Conservation (phyloP, 495 filamentous ascomycete species). For the Xylaria acuta region DNA sequence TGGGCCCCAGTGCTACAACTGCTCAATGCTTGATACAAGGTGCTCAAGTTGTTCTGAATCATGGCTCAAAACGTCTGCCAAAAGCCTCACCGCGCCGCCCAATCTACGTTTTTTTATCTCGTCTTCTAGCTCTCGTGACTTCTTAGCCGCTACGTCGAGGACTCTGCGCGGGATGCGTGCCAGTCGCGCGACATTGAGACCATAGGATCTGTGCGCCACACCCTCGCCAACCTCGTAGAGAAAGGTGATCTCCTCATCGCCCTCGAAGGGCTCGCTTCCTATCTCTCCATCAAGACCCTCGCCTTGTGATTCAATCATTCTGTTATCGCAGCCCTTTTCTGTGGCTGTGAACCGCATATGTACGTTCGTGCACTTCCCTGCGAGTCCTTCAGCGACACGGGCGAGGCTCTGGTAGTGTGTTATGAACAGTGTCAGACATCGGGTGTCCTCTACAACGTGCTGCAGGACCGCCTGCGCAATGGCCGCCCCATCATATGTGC, state of each 20-base stretch:
- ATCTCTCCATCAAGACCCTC: slow-evolving; percentile 33
- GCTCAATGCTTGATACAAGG: slow-evolving; percentile 57
- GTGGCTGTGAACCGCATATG: slow-evolving; percentile 81
- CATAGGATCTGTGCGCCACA: slow-evolving; percentile 91
- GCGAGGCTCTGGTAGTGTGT: slow-evolving; percentile 94
- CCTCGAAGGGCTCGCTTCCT: slow-evolving; percentile 42
- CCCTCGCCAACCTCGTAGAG: slow-evolving; percentile 85
- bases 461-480: slow-evolving; percentile 93
- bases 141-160: slow-evolving; percentile 76
- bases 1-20: slow-evolving; percentile 40
- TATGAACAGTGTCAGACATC: slow-evolving; percentile 87
- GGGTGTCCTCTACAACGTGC: slow-evolving; percentile 74
- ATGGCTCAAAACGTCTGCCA: slow-evolving; percentile 49
- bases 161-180: slow-evolving; percentile 80
- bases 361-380: slow-evolving; percentile 70
- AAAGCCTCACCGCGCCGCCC: slow-evolving; percentile 53
- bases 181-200: slow-evolving; percentile 88
- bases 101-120: slow-evolving; percentile 66
- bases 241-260: slow-evolving; percentile 73
- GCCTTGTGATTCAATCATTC: slow-evolving; percentile 33
- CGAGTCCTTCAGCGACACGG: slow-evolving; percentile 69
- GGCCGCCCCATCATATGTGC: slow-evolving; percentile 93
- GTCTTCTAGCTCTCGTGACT: slow-evolving; percentile 82
- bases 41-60: slow-evolving; percentile 50
- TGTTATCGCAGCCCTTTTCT: slow-evolving; percentile 27